A percentile compares a stretch with the other conserved stretches of the same genome.
phyloP scores from a whole-genome alignment of 2,329 filamentous ascomycete species.

The Dryadomyces quercus-mongolicae region DNA sequence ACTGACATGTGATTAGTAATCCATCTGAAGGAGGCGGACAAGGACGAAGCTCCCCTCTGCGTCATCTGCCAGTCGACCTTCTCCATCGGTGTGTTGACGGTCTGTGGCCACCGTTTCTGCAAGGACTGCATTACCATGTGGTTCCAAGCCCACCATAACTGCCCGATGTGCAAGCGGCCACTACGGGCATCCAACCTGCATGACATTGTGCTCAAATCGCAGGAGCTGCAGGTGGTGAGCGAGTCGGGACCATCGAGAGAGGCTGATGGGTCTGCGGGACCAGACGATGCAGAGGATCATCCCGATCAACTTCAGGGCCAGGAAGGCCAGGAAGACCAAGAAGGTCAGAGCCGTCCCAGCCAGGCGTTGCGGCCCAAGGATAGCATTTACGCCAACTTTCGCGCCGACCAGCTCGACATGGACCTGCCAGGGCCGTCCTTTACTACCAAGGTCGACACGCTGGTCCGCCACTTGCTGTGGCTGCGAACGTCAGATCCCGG shows the following conservation, averaged over 20 bases:
- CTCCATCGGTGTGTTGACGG: slow-evolving; percentile 66
- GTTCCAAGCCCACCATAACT: slow-evolving; percentile 63
- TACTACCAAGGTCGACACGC: slow-evolving; percentile 80
- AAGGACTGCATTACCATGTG: slow-evolving; percentile 74
- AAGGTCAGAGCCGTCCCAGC: no score
- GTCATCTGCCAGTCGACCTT: slow-evolving; percentile 76
- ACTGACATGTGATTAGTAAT: slow-evolving; percentile 25
- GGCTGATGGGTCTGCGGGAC: not conserved
- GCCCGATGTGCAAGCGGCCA: slow-evolving; percentile 70
- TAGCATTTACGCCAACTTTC: slow-evolving; percentile 68
- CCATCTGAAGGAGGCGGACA: slow-evolving; percentile 44
- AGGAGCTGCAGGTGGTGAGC: slow-evolving; percentile 53
- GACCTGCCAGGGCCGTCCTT: slow-evolving; percentile 63
- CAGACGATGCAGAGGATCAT: no score
- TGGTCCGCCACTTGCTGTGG: slow-evolving; percentile 74
- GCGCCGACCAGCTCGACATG: slow-evolving; percentile 56
- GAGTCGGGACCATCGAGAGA: slow-evolving; percentile 15
- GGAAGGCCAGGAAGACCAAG: no score
- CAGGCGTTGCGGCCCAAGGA: slow-evolving; percentile 16
- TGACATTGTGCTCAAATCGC: slow-evolving; percentile 72
- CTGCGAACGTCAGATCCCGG: slow-evolving; percentile 73
- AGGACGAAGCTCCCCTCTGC: slow-evolving; percentile 56
- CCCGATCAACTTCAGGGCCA: no score
- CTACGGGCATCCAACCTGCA: slow-evolving; percentile 60
- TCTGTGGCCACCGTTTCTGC: slow-evolving; percentile 88